A percentile compares a stretch with the other conserved stretches of the same genome.
These are phyloP conservation scores for Penicillium sp. DNA, from an alignment of 2,329 filamentous ascomycete species.

Conservation along the genomic window DNA sequence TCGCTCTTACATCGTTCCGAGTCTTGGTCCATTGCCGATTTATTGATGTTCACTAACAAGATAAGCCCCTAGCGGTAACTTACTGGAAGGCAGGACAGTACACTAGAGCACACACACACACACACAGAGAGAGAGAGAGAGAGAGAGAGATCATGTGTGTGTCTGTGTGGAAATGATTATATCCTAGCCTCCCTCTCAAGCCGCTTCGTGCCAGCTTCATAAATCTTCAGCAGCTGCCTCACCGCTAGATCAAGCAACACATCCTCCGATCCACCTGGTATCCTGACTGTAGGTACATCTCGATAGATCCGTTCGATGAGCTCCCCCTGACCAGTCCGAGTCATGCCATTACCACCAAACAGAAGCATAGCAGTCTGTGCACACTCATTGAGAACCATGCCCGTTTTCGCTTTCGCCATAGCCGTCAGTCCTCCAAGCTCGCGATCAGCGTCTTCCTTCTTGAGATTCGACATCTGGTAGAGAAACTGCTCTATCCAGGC, in stretches of 20 bases:
- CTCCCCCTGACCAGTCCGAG: conserved; percentile 66
- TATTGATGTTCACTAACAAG: too few relatives aligned
- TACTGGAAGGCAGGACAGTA: too few relatives aligned
- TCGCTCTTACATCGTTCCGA: too few relatives aligned
- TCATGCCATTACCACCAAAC: conserved; percentile 72
- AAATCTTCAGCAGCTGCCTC: conserved; percentile 67
- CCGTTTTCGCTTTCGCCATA: conserved; percentile 67
- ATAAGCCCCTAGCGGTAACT: too few relatives aligned
- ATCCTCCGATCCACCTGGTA: conserved; percentile 69
- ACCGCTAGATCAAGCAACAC: conserved; percentile 68
- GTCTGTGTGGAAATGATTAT: conserved; percentile 10
- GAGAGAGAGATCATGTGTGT: too few relatives aligned
- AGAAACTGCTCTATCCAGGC: conserved; percentile 70
- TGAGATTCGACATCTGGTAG: conserved; percentile 62
- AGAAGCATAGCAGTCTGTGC: conserved; percentile 65
- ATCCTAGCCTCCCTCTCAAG: conserved; percentile 21
- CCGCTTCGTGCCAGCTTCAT: conserved; percentile 35
- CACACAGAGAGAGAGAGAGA: background rate
- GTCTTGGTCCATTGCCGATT: too few relatives aligned
- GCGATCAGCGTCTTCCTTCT: conserved; percentile 42
- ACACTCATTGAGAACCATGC: conserved; percentile 68
- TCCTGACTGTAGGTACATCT: conserved; percentile 59
- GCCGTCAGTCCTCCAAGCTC: conserved; percentile 69
- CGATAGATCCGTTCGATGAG: conserved; percentile 65
- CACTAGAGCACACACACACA: background rate